Percentiles rank a stretch among this genome's conserved stretches.
Conservation (phyloP, 1,139 yeast genomes). For the Nadsonia commutata region DNA sequence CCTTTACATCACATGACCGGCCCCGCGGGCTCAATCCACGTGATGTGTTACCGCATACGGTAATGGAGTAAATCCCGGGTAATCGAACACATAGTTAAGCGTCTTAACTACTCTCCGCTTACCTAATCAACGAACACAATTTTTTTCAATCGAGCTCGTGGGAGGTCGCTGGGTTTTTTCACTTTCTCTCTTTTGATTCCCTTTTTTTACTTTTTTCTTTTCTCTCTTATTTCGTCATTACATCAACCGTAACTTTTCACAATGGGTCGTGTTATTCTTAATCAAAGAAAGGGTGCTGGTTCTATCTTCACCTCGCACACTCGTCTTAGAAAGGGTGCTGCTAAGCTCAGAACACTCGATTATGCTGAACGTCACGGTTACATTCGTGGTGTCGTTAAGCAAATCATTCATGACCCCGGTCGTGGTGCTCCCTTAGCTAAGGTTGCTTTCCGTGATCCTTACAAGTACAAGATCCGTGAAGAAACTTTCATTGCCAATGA, state of each 20-base stretch:
- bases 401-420: slow-evolving; percentile 98
- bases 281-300: slow-evolving; percentile 99
- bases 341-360: slow-evolving; percentile 98
- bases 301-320: slow-evolving; percentile 99
- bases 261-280: slow-evolving; percentile 99
- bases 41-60: no score
- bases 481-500: slow-evolving; percentile 99
- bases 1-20: no score
- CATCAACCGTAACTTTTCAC: slow-evolving; percentile 3
- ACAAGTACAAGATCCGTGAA: slow-evolving; percentile 94
- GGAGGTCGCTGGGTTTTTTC: not conserved
- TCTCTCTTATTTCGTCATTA: not conserved
- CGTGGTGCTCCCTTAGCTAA: slow-evolving; percentile 99
- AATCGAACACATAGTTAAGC: no score
- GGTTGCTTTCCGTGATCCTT: slow-evolving; percentile 98
- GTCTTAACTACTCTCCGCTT: no score
- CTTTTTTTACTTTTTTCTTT: not conserved
- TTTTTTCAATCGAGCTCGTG: no score
- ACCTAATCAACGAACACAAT: no score
- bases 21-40: no score
- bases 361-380: slow-evolving; percentile 99
- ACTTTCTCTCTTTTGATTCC: not conserved
- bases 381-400: slow-evolving; percentile 98
- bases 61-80: no score
- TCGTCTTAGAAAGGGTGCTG: slow-evolving; percentile 99